Conservation (phyloP, 2,329 filamentous ascomycete genomes). For the Hansfordia pulvinata region DNA sequence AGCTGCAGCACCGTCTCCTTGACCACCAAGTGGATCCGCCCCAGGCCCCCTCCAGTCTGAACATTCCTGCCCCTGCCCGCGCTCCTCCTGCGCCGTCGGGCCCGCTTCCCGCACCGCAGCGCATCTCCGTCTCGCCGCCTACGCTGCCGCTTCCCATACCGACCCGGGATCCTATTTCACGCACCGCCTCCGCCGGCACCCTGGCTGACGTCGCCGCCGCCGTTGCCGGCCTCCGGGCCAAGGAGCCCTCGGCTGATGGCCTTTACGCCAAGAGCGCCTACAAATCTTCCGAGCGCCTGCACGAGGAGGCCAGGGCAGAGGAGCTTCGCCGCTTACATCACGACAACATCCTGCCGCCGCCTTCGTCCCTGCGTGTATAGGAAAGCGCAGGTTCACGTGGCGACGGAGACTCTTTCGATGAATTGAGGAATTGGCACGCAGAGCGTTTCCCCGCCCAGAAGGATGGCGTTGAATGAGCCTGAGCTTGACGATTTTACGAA, state of each 20-base stretch:
- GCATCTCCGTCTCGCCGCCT: not conserved
- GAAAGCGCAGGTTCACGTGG: no score
- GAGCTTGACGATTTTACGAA: no score
- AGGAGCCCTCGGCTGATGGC: constrained; percentile 13
- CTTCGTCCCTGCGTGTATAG: constrained; percentile 15
- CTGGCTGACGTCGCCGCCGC: constrained; percentile 20
- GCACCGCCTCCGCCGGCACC: constrained; percentile 14
- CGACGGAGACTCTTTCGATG: no score
- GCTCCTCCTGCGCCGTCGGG: not conserved
- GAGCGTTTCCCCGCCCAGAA: no score
- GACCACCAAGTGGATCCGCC: constrained; percentile 77
- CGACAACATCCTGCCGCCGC: constrained; percentile 19
- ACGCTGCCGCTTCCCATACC: not conserved
- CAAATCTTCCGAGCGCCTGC: constrained; percentile 27
- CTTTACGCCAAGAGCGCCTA: not conserved
- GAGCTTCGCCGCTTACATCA: constrained; percentile 5
- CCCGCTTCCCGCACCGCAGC: not conserved
- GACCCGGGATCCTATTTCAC: constrained; percentile 7
- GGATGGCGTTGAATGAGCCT: no score
- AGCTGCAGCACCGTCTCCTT: constrained; percentile 73
- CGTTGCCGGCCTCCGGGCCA: constrained; percentile 15
- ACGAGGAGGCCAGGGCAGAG: constrained; percentile 37
- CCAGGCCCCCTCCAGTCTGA: constrained; percentile 67
- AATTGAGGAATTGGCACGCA: no score
- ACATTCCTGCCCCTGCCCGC: constrained; percentile 32